Evolutionary conservation across 768 basidiomycete species (phyloP), one percentile per base, ranked within the genome.

Genomic region (Chiua virens): DNA sequence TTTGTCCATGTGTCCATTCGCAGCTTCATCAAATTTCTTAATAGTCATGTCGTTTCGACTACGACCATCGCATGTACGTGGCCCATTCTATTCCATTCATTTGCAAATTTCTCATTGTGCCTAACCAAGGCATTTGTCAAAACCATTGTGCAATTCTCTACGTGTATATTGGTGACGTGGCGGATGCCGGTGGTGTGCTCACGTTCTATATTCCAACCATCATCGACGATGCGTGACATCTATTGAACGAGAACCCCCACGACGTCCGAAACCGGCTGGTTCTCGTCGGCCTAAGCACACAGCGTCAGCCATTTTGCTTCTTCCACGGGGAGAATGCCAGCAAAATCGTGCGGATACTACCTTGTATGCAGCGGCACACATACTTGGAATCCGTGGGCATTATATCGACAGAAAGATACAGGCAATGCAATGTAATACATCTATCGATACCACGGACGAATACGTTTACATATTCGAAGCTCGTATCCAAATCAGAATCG

Each of bases 201-300:
- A 94, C 92, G 3, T 93, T 89, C 64, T 94, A 92, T 62, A 84
- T 94, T 45, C 92, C 92, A 38, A 87, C 86, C 2, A 80, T 89
- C 35, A 76, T 87, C 40, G 82, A 85, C 38, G 86, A 84, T 49
- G 70, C 67, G 85, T 40, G 86, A 84, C 49, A 69, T 68, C 41
- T 64, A 61, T 27, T 68, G 38, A 64, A 30, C 39, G 11, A 8
- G 34, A 42, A n/a, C 20, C 18, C 36, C 36, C 4, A 17, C 39
- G 17, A 15, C 20, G 25, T 20, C 20, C 4, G 8, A 17, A 30
- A 27, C 39, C 20, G 25, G n/a, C 37, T 37, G n/a, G 34, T 32
- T 8, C 13, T 32, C 42, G 15, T 22, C 34, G 25, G 28, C 3
- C 10, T 28, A 28, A 8, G 10, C 28, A 28, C 8, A 28, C 10